Percentiles rank a stretch among this genome's conserved stretches.
These are phyloP conservation scores for Borovskyia barvae DNA, from an alignment of 208 protist genomes.

Conservation along the genomic window DNA sequence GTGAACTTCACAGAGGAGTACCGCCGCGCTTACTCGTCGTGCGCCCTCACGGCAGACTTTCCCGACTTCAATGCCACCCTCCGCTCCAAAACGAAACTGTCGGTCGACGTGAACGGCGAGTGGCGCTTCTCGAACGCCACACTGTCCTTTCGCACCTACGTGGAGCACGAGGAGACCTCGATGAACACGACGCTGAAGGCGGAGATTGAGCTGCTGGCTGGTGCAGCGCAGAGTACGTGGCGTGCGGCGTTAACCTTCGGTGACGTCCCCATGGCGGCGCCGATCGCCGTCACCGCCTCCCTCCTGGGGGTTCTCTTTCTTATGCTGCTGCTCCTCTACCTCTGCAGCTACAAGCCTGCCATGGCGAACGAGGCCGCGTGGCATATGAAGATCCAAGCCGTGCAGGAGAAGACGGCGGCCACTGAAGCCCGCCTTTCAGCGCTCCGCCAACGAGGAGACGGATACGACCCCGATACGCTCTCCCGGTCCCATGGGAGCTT, in stretches of 20 bases:
- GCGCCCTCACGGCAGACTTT: background rate
- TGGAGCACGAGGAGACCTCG: conserved; percentile 8
- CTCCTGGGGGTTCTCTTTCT: conserved; percentile 17
- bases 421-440: background rate
- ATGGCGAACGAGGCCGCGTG: conserved; percentile 5
- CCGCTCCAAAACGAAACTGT: too few relatives aligned
- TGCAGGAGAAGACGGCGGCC: conserved; percentile 2
- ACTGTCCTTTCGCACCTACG: conserved; percentile 2
- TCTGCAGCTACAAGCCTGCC: background rate
- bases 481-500: too few relatives aligned
- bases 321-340: conserved; percentile 16
- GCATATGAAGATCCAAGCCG: conserved; percentile 1
- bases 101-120: conserved; percentile 17
- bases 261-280: conserved; percentile 11
- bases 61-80: conserved; percentile 6
- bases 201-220: background rate
- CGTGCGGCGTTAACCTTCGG: background rate
- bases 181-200: background rate
- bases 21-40: background rate
- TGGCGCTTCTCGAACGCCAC: conserved; percentile 16
- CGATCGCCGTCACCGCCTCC: conserved; percentile 9
- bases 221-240: background rate
- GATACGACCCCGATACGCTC: too few relatives aligned
- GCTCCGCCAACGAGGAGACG: background rate
- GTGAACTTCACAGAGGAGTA: conserved; percentile 25